Evolutionary conservation across 2,329 filamentous ascomycete species (phyloP).

Genomic region (Didymella exigua): DNA sequence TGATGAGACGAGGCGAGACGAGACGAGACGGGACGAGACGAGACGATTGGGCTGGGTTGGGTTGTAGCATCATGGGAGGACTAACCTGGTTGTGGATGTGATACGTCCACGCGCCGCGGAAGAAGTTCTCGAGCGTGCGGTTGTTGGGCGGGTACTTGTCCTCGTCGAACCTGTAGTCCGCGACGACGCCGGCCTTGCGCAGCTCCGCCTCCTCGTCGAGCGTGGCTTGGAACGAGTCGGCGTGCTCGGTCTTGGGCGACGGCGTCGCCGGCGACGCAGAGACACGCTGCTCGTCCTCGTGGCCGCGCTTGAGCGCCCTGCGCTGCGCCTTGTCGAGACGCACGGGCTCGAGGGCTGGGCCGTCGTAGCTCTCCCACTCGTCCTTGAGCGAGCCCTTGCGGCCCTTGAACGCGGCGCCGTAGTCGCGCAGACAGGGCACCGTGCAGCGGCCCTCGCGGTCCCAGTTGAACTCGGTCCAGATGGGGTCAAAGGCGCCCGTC

Average conservation of each 20-base stretch:
- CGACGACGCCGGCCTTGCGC: slow-evolving; percentile 49
- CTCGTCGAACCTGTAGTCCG: slow-evolving; percentile 55
- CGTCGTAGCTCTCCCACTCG: slow-evolving; percentile 61
- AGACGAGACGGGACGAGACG: no score
- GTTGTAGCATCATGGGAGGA: not conserved
- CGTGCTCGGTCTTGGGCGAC: slow-evolving; percentile 28
- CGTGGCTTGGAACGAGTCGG: slow-evolving; percentile 50
- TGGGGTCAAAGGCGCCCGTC: slow-evolving; percentile 62
- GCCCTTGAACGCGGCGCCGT: slow-evolving; percentile 59
- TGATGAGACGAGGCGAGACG: no score
- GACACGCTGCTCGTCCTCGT: slow-evolving; percentile 34
- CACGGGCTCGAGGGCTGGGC: slow-evolving; percentile 48
- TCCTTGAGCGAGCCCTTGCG: slow-evolving; percentile 53
- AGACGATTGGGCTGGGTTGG: no score
- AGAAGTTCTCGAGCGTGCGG: slow-evolving; percentile 62
- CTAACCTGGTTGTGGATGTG: slow-evolving; percentile 64
- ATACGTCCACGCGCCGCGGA: slow-evolving; percentile 62
- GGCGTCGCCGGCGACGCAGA: slow-evolving; percentile 37
- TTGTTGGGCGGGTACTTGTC: slow-evolving; percentile 63
- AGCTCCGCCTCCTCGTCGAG: slow-evolving; percentile 49
- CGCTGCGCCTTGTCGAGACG: slow-evolving; percentile 35
- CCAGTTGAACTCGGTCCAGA: slow-evolving; percentile 64
- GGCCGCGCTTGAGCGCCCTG: slow-evolving; percentile 37
- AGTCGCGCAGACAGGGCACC: slow-evolving; percentile 61
- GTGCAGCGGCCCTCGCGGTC: slow-evolving; percentile 59